Evolutionary conservation across 1,139 yeast genomes (phyloP).

Genomic region (Yamadazyma sp.): DNA sequence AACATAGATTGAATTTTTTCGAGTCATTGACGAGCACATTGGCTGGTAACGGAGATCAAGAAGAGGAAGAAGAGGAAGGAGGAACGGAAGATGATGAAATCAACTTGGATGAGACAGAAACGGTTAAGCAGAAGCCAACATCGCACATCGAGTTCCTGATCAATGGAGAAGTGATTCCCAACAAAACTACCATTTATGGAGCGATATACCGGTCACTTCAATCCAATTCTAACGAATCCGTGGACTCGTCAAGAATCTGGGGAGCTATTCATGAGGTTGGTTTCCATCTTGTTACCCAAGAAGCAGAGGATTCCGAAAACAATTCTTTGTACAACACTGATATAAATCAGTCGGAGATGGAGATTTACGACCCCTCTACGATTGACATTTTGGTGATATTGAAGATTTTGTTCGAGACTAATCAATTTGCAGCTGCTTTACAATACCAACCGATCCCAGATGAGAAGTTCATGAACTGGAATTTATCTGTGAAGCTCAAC

Average conservation of each 20-base stretch:
- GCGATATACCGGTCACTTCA: conserved; percentile 64
- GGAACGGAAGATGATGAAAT: conserved; percentile 13
- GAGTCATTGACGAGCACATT: conserved; percentile 16
- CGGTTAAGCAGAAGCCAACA: conserved; percentile 5
- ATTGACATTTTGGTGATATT: conserved; percentile 56
- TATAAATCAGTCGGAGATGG: conserved; percentile 32
- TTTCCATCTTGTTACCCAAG: conserved; percentile 28
- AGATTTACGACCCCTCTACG: conserved; percentile 43
- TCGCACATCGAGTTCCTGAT: conserved; percentile 57
- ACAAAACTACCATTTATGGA: conserved; percentile 77
- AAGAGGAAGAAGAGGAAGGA: conserved; percentile 12
- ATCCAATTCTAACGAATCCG: conserved; percentile 34
- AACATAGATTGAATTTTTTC: conserved; percentile 28
- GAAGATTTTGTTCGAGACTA: conserved; percentile 51
- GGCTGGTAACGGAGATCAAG: conserved; percentile 14
- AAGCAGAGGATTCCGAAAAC: conserved; percentile 2
- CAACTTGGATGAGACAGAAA: conserved; percentile 1
- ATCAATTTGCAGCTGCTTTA: conserved; percentile 29
- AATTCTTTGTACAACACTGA: conserved; percentile 13
- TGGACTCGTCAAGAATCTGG: conserved; percentile 60
- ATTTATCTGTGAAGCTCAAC: conserved; percentile 81
- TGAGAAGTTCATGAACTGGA: conserved; percentile 69
- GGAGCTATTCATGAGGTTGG: conserved; percentile 50
- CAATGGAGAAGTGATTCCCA: conserved; percentile 61
- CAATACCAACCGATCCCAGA: conserved; percentile 23